Percentiles rank a stretch among this genome's conserved stretches.
Evolutionary conservation across 148 eudicot species (phyloP).

Genomic region (Rhododendron simsii): DNA sequence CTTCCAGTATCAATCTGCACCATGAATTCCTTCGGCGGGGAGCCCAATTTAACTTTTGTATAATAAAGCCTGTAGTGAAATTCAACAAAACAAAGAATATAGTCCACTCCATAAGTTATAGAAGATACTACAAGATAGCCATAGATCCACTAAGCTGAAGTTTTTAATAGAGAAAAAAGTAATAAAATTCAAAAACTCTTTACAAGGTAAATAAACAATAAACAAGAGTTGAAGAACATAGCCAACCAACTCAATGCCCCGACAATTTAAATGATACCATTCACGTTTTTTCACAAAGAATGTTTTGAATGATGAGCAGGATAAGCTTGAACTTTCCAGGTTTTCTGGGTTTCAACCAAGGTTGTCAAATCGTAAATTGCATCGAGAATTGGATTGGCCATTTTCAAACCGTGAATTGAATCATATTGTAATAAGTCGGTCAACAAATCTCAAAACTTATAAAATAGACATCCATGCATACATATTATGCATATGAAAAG

Average conservation of each 20-base stretch:
- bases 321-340: background rate
- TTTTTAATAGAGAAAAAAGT: background rate
- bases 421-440: background rate
- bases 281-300: background rate
- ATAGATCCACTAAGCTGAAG: background rate
- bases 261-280: background rate
- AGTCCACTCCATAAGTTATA: background rate
- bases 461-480: too few relatives aligned
- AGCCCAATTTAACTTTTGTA: conserved; percentile 81
- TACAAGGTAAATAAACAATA: background rate
- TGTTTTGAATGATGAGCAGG: background rate
- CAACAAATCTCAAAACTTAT: too few relatives aligned
- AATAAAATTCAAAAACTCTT: background rate
- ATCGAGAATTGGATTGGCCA: background rate
- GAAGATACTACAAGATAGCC: background rate
- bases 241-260: background rate
- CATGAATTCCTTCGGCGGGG: conserved; percentile 94
- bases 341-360: background rate
- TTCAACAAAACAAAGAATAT: background rate
- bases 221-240: conserved; percentile 6
- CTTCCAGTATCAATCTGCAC: conserved; percentile 99
- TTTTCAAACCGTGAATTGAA: background rate
- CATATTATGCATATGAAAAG: too few relatives aligned
- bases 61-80: conserved; percentile 63
- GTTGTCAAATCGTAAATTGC: background rate